A percentile compares a stretch with the other conserved stretches of the same genome.
Evolutionary conservation across 2,329 filamentous ascomycete species (phyloP).

Genomic region (Alternaria sp.): DNA sequence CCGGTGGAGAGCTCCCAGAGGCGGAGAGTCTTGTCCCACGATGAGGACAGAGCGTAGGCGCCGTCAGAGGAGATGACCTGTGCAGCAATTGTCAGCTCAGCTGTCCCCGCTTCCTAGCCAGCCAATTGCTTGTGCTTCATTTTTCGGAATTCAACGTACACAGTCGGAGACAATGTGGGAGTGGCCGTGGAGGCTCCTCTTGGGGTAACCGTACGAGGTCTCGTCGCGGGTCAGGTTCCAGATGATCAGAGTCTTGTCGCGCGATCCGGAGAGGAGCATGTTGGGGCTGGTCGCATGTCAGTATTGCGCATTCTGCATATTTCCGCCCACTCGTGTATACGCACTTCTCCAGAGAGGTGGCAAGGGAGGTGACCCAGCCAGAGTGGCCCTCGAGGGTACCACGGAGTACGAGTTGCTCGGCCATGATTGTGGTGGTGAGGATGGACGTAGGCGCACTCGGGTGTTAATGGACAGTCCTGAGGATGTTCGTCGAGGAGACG

Average conservation of each 20-base stretch:
- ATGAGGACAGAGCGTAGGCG: constrained; percentile 97
- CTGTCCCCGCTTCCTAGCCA: constrained; percentile 30
- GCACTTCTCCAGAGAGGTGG: constrained; percentile 98
- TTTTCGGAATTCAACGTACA: constrained; percentile 68
- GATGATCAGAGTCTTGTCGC: constrained; percentile 99
- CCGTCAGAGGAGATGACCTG: constrained; percentile 99
- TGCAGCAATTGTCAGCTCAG: constrained; percentile 48
- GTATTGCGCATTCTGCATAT: constrained; percentile 31
- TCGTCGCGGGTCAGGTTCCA: constrained; percentile 99
- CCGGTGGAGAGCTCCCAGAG: constrained; percentile 99
- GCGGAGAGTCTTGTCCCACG: constrained; percentile 99
- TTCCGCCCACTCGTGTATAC: constrained; percentile 20
- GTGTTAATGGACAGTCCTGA: constrained; percentile 37
- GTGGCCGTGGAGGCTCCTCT: constrained; percentile 98
- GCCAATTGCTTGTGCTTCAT: constrained; percentile 34
- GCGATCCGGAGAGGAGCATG: constrained; percentile 97
- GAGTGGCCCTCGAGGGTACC: constrained; percentile 98
- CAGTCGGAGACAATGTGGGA: constrained; percentile 99
- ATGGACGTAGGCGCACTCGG: constrained; percentile 44
- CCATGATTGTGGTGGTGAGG: constrained; percentile 66
- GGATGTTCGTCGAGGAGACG: constrained; percentile 26
- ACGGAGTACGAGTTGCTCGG: constrained; percentile 95
- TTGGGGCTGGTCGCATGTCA: constrained; percentile 75
- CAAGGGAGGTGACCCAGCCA: constrained; percentile 99
- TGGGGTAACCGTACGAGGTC: constrained; percentile 97